Conservation (phyloP, 106 monocot species). For the Posidonia australis region DNA sequence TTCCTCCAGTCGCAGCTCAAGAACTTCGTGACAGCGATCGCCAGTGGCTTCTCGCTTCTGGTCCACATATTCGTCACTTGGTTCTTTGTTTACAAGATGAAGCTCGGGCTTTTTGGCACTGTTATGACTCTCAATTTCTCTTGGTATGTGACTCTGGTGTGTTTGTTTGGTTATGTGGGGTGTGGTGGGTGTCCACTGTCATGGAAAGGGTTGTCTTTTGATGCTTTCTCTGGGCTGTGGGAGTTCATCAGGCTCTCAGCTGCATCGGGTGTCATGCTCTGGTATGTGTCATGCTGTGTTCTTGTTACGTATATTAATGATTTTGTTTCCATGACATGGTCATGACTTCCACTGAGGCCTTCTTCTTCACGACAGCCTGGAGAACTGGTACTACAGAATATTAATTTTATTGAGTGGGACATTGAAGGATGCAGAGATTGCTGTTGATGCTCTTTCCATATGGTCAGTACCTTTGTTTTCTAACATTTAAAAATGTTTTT, state of each 20-base stretch:
- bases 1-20: conserved; percentile 15
- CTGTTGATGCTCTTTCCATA: conserved; percentile 67
- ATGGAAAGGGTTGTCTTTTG: conserved; percentile 8
- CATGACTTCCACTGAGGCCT: not conserved
- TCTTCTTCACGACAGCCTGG: conserved; percentile 36
- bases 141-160: not conserved
- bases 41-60: not conserved
- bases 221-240: conserved; percentile 7
- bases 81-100: conserved; percentile 4
- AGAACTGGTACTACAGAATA: conserved; percentile 76
- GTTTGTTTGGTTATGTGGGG: not conserved
- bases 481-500: too few relatives aligned
- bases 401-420: conserved; percentile 49
- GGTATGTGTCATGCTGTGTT: not conserved
- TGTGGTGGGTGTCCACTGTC: conserved; percentile 4
- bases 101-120: conserved; percentile 8
- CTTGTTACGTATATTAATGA: too few relatives aligned
- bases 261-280: conserved; percentile 12
- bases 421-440: conserved; percentile 49
- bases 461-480: conserved; percentile 51
- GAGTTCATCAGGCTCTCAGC: conserved; percentile 14
- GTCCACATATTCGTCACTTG: conserved; percentile 4
- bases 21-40: not conserved
- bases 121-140: conserved; percentile 5
- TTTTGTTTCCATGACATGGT: too few relatives aligned